Evolutionary conservation across 352 stramenopile species (phyloP).

Genomic region (Phytophthora foliorum): DNA sequence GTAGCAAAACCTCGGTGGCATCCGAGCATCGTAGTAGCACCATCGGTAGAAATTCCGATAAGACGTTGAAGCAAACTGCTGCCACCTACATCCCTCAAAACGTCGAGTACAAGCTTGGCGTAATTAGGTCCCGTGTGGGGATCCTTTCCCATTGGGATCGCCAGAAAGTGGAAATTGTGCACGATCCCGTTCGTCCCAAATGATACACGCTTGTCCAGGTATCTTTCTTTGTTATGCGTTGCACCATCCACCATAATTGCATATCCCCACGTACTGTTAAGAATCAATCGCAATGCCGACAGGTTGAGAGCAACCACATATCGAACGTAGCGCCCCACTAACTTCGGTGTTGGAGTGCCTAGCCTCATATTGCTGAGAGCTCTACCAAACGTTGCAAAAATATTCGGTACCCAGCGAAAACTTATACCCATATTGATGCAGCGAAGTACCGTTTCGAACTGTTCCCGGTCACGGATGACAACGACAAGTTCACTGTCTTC

Average conservation of each 20-base stretch:
- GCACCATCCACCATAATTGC: slow-evolving; percentile 13
- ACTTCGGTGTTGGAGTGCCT: not conserved
- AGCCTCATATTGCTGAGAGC: slow-evolving; percentile 4
- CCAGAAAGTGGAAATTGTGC: slow-evolving; percentile 11
- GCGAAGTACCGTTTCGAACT: slow-evolving; percentile 11
- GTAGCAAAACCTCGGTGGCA: slow-evolving; percentile 9
- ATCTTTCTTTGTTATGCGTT: slow-evolving; percentile 5
- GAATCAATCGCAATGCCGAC: not conserved
- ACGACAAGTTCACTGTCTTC: not conserved
- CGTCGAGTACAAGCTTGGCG: slow-evolving; percentile 1
- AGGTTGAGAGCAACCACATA: slow-evolving; percentile 17
- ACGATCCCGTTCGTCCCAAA: not conserved
- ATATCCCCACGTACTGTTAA: slow-evolving; percentile 6
- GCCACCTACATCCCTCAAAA: not conserved
- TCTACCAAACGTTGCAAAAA: slow-evolving; percentile 13
- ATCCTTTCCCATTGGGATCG: slow-evolving; percentile 5
- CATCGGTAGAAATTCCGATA: slow-evolving; percentile 10
- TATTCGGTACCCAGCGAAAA: not conserved
- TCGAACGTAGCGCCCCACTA: not conserved
- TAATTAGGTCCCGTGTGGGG: slow-evolving; percentile 8
- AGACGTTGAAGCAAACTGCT: not conserved
- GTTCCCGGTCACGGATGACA: not conserved
- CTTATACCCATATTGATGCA: slow-evolving; percentile 6
- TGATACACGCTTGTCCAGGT: slow-evolving; percentile 10
- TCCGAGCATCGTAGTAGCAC: slow-evolving; percentile 13